Evolutionary conservation across 495 filamentous ascomycete genomes (phyloP), one percentile per base, ranked within the genome.

Genomic region (Neohortaea acidophila): DNA sequence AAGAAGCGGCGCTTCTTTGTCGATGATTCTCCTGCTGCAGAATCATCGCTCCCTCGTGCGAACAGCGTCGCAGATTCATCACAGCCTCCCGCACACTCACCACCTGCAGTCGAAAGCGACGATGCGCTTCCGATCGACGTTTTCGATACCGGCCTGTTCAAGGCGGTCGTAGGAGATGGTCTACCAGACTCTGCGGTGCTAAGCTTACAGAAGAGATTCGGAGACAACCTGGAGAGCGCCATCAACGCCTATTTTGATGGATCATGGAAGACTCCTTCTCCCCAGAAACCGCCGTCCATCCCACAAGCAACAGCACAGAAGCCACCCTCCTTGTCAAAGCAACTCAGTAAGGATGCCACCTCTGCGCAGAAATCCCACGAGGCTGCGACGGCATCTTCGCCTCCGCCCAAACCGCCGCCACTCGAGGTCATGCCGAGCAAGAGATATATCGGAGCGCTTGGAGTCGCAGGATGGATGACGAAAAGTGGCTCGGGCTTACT

Each of bases 391-490:
- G 13, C 40, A 8, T 29, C 33, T 17, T 24, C 40, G 10, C 26
- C 28, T 3, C 22, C 45, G 13, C 17, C 39, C 2, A 26, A 41
- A 33, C 7, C 27, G 15, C 32, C 25, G 10, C 32, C 26, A 11
- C 42, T 41, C 2, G 11, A 33, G 24, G 48, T 33, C 22, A 70
- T 74, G 58, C 78, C 81, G 0, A 48, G 66, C 2, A 65, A 62
- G 38, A 68, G 91, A 52, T 97, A 94, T 52, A 66, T 96, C 33
- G 89, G 89, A 20, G 81, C 83, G 0, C 91, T 96, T 60, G 89
- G 91, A 12, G 86, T 82, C 4, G 81, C 74, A 21, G 87, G 75
- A 6, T 97, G 89, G 89, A 72, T 83, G 27, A 96, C 89, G n/a
- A 71, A 73, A 48, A 93, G 82, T 52, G 89, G 89, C 2, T 61